Evolutionary conservation across 2,329 filamentous ascomycete genomes (phyloP).

Genomic region (Xylaria sp.): DNA sequence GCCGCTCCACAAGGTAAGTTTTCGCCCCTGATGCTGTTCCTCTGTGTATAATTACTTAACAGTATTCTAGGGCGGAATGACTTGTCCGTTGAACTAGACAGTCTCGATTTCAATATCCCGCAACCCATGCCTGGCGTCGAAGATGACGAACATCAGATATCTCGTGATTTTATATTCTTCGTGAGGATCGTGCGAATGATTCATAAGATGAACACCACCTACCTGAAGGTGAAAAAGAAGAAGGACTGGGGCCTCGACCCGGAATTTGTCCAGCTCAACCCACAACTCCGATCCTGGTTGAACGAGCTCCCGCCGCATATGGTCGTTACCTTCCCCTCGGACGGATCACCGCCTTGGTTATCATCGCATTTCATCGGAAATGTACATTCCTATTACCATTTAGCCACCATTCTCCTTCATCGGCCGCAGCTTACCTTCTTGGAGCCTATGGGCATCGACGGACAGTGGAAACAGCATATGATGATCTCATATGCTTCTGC

Average conservation of each 20-base stretch:
- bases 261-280: constrained; percentile 81
- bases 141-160: constrained; percentile 79
- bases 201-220: constrained; percentile 78
- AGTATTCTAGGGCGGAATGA: constrained; percentile 75
- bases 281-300: constrained; percentile 80
- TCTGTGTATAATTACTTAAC: constrained; percentile 22
- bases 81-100: constrained; percentile 77
- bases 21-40: neutral
- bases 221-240: constrained; percentile 75
- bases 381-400: constrained; percentile 87
- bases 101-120: constrained; percentile 78
- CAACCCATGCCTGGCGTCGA: constrained; percentile 74
- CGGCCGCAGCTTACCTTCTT: constrained; percentile 85
- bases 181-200: constrained; percentile 82
- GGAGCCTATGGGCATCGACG: constrained; percentile 75
- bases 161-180: constrained; percentile 86
- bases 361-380: constrained; percentile 90
- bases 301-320: constrained; percentile 82
- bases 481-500: constrained; percentile 85
- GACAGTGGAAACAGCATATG: constrained; percentile 90
- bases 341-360: constrained; percentile 85
- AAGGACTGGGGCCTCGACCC: constrained; percentile 90
- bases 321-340: constrained; percentile 78
- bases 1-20: constrained; percentile 86
- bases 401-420: constrained; percentile 87